Conservation (phyloP, 1,139 yeast genomes). For the Kluyveromyces marxianus region DNA sequence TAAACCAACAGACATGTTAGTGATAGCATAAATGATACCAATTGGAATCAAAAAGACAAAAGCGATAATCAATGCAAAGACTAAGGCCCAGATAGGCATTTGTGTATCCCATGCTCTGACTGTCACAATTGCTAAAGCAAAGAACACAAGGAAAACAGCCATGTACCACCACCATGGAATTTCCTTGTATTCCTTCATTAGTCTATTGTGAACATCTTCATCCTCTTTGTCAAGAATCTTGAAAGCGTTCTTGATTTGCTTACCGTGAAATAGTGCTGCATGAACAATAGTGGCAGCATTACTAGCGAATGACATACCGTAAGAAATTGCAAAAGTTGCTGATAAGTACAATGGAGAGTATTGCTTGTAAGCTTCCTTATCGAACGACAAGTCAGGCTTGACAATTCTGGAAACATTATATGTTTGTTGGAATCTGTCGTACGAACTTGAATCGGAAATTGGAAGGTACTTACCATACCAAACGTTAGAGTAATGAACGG, state of each 20-base stretch:
- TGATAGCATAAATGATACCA: conserved; percentile 46
- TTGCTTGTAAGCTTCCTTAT: conserved; percentile 39
- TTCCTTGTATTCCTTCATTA: conserved; percentile 50
- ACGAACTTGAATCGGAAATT: conserved; percentile 37
- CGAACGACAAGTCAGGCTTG: conserved; percentile 37
- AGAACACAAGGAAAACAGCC: conserved; percentile 40
- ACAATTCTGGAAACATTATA: conserved; percentile 44
- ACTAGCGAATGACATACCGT: conserved; percentile 59
- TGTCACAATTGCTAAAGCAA: conserved; percentile 43
- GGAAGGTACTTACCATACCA: conserved; percentile 50
- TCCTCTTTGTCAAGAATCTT: conserved; percentile 36
- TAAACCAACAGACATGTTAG: conserved; percentile 48
- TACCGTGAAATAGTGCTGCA: conserved; percentile 48
- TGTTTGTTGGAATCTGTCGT: conserved; percentile 38
- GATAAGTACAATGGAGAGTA: conserved; percentile 59
- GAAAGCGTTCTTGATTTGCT: conserved; percentile 41
- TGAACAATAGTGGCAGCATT: conserved; percentile 52
- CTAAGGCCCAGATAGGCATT: conserved; percentile 50
- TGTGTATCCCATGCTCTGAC: conserved; percentile 37
- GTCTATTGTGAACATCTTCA: conserved; percentile 56
- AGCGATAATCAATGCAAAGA: conserved; percentile 46
- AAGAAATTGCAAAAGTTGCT: conserved; percentile 54
- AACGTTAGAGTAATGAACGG: conserved; percentile 43
- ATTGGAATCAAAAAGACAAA: conserved; percentile 49
- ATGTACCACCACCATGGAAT: conserved; percentile 65